Evolutionary conservation across 306 rosid species (phyloP), one percentile per base, ranked within the genome.

Genomic region (Vicia villosa): DNA sequence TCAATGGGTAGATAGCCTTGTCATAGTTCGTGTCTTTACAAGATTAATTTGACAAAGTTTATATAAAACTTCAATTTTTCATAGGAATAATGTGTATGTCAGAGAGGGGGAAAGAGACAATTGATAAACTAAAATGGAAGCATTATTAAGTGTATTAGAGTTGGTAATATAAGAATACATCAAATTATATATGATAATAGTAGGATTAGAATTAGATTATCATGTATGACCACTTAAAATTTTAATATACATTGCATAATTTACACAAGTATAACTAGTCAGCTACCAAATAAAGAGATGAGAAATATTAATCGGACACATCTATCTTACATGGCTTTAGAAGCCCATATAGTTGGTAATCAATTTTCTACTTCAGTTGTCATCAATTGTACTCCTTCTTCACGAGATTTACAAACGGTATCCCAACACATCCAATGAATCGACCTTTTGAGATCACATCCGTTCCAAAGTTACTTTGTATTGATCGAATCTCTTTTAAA

Each of bases 291-390:
- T 61, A 26, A 54, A 81, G 69, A 19, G 63, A 60, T 37, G 36
- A 36, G 37, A 79, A 64, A 42, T 67, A 36, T 70, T 66, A 56
- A 76, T 79, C 77, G 58, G 49, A 80, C 86, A 81, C 82, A 93
- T 97, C 98, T 88, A 81, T 93, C 98, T 78, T 90, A 97, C 98
- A 93, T 93, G 55, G 98, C 96, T 88, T 46, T 90, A 50, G 98
- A 93, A 81, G 98, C 96, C 83, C 92, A n/a, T n/a, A n/a, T n/a
- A n/a, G n/a, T n/a, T n/a, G n/a, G n/a, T n/a, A n/a, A n/a, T n/a
- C n/a, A n/a, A n/a, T n/a, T n/a, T n/a, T n/a, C n/a, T n/a, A n/a
- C n/a, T n/a, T n/a, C n/a, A n/a, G n/a, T n/a, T n/a, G n/a, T n/a
- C n/a, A n/a, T n/a, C n/a, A n/a, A n/a, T n/a, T n/a, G n/a, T n/a